These are phyloP conservation scores for Effrenium voratum DNA, from an alignment of 73 alveolate species.

Conservation along the genomic window DNA sequence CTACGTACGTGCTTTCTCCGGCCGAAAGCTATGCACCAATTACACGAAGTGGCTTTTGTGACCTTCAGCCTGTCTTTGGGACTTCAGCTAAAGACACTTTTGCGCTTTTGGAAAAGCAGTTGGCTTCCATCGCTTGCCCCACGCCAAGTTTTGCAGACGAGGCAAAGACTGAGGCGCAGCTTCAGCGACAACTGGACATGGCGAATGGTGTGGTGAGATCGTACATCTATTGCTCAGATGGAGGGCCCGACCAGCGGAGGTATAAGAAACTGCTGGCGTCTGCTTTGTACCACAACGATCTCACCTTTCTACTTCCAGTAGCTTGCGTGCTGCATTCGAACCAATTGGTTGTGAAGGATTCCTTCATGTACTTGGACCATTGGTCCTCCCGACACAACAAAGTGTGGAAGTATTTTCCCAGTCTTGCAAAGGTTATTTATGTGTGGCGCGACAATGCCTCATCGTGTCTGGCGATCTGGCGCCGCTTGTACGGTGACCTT, in stretches of 20 bases:
- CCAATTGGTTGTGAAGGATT: background rate
- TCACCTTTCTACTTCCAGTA: background rate
- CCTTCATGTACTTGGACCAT: background rate
- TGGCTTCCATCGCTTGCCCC: background rate
- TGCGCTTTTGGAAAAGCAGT: background rate
- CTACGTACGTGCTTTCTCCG: background rate
- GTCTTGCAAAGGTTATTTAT: background rate
- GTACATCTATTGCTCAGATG: background rate
- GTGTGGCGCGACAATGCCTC: background rate
- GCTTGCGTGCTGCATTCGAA: background rate
- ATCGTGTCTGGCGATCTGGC: background rate
- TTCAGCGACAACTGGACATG: too few species aligned
- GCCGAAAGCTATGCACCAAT: background rate
- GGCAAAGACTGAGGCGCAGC: background rate
- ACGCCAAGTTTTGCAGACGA: background rate
- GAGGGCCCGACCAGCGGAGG: background rate
- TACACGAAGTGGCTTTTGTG: background rate
- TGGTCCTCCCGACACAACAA: background rate
- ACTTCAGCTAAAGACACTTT: background rate
- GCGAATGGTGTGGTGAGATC: background rate
- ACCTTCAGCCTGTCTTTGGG: background rate
- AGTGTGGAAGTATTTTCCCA: background rate
- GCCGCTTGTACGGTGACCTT: background rate
- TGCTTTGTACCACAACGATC: background rate
- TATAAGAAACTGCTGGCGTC: background rate